These are phyloP conservation scores for Pterulicium gracile DNA, from an alignment of 1,284 basidiomycete genomes.

Conservation along the genomic window DNA sequence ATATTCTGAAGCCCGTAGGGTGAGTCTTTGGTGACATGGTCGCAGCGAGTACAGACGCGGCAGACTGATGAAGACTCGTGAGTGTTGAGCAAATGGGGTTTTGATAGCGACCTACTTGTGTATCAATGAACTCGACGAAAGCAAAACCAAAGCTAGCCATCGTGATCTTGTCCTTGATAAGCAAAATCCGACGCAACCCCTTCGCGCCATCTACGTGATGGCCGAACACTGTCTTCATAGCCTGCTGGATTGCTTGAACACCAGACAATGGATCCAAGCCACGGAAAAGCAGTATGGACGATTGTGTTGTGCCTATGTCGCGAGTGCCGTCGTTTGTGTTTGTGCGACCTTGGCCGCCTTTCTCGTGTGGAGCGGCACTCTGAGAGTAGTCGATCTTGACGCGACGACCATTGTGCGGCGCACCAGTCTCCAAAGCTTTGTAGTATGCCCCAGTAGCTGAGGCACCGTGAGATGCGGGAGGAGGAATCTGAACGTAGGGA, in stretches of 20 bases:
- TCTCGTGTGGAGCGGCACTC: conserved; percentile 59
- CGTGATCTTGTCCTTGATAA: conserved; percentile 79
- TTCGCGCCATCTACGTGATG: conserved; percentile 60
- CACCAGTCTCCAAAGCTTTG: conserved; percentile 54
- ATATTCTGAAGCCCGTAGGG: conserved; percentile 82
- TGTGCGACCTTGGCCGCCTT: conserved; percentile 32
- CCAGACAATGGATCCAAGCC: conserved; percentile 82
- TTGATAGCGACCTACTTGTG: conserved; percentile 42
- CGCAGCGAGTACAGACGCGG: conserved; percentile 63
- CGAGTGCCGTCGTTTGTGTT: conserved; percentile 84
- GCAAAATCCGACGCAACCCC: conserved; percentile 76
- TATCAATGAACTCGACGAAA: conserved; percentile 83
- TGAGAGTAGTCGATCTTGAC: conserved; percentile 90
- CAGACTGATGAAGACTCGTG: conserved; percentile 35
- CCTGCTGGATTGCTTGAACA: conserved; percentile 73
- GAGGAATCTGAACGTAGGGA: conserved; percentile 77
- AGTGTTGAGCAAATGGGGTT: not conserved
- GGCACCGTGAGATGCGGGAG: conserved; percentile 71
- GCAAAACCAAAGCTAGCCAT: conserved; percentile 84
- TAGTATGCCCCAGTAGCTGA: conserved; percentile 58
- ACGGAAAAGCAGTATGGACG: conserved; percentile 77
- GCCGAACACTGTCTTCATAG: conserved; percentile 61
- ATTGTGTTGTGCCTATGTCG: conserved; percentile 79
- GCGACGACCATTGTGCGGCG: conserved; percentile 59
- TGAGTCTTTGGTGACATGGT: conserved; percentile 77